phyloP scores from a whole-genome alignment of 495 filamentous ascomycete species.

The Neurospora tetraspora region DNA sequence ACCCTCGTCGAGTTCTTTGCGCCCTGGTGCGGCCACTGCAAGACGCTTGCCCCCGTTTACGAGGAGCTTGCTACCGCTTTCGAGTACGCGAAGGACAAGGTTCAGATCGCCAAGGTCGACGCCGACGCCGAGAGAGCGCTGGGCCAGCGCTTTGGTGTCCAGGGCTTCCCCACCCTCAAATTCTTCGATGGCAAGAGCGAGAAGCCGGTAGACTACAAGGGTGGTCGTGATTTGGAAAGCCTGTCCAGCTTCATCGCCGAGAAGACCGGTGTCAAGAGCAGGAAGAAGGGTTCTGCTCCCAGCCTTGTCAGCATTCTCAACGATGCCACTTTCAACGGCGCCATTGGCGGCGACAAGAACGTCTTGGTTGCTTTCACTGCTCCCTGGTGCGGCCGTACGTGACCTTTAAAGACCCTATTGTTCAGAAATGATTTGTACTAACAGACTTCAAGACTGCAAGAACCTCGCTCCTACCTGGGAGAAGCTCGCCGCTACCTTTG shows the following conservation, averaged over 20 bases:
- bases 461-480: constrained; percentile 86
- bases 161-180: constrained; percentile 95
- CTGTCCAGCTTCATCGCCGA: constrained; percentile 71
- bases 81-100: constrained; percentile 65
- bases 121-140: constrained; percentile 79
- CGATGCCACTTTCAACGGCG: constrained; percentile 64
- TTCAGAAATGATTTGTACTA: constrained; percentile 12
- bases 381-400: constrained; percentile 95
- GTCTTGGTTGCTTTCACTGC: constrained; percentile 94
- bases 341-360: constrained; percentile 76
- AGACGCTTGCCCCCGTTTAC: constrained; percentile 87
- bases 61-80: constrained; percentile 79
- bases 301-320: constrained; percentile 73
- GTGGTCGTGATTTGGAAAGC: constrained; percentile 81
- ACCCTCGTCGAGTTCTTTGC: constrained; percentile 98
- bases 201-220: constrained; percentile 73
- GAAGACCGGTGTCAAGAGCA: constrained; percentile 76
- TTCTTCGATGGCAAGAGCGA: constrained; percentile 97
- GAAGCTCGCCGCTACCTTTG: constrained; percentile 72
- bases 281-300: constrained; percentile 53
- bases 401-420: not conserved
- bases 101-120: constrained; percentile 88
- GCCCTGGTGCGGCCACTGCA: constrained; percentile 98
- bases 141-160: constrained; percentile 75
- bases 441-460: constrained; percentile 76